Base-by-base conservation (phyloP, 2,329 filamentous ascomycete species). In the Zarea fungicola region DNA sequence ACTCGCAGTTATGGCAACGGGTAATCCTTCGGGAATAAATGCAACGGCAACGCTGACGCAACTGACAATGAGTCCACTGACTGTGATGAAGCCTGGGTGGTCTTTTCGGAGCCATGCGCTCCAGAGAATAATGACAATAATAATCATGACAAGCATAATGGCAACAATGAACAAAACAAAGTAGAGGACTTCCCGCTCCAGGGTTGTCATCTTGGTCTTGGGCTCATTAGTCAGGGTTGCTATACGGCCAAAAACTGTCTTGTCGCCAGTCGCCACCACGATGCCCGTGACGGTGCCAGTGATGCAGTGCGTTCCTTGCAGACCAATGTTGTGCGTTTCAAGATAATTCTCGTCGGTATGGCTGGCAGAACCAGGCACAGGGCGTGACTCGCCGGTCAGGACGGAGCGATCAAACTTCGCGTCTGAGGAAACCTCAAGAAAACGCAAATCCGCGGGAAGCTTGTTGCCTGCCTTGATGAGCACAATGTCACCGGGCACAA, bases 221-320 rank as follows among this genome's bases (percentile, higher is more conserved):
- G 85, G 84, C 46, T 83, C 75, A 43, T 80, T 86, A 0, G 86
- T 87, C 43, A 90, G 69, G 54, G 82, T 81, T 2, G 87, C 85
- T 55, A 91, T 87, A 41, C 83, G 79, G 8, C 87, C 86, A 63
- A 91, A 89, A 19, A 91, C 82, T 0, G 87, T 89, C 13, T 69
- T 72, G 60, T 89, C 84, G 8, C 85, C 86, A 1, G 83, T 90
- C 1, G 81, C 80, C 10, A 91, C 81, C 2, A 88, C 83, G 9
- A 90, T 66, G 16, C 83, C 86, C 13, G 76, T 70, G 44, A 79
- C 83, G 19, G 72, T 81, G 3, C 87, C 87, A 6, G 81, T 82
- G 4, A 86, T 80, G 56, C 85, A 89, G 58, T 90, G 85, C 1
- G 87, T 89, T n/a, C 87, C 86, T 60, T 89, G 85, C 9, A 91